phyloP scores from a whole-genome alignment of 495 filamentous ascomycete genomes.

The Neurospora sp. region DNA sequence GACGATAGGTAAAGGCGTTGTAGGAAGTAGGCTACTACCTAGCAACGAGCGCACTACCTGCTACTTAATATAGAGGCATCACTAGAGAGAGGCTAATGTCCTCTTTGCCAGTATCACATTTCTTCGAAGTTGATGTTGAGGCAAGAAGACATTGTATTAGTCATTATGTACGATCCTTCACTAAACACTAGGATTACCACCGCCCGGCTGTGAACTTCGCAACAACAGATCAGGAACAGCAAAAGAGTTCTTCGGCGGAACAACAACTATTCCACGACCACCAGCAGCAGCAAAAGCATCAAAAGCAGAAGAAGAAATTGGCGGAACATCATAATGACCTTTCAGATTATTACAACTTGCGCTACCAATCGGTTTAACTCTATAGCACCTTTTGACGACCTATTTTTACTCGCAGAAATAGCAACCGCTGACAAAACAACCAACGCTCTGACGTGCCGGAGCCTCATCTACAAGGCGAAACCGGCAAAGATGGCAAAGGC shows the following conservation, averaged over 20 bases:
- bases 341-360: background rate
- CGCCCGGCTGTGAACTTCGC: background rate
- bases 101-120: background rate
- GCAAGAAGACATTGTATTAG: background rate
- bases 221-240: background rate
- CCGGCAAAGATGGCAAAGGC: slow-evolving; percentile 18
- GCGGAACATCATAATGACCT: background rate
- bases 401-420: background rate
- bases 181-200: background rate
- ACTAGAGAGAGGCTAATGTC: background rate
- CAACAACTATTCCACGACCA: background rate
- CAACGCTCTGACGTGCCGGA: background rate
- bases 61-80: background rate
- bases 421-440: background rate
- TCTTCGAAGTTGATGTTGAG: background rate
- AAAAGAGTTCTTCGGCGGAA: background rate
- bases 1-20: too few species aligned
- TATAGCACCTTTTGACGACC: background rate
- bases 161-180: background rate
- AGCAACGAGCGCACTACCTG: background rate
- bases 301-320: background rate
- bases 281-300: background rate
- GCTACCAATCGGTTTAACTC: background rate
- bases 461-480: slow-evolving; percentile 11
- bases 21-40: too few species aligned